Evolutionary conservation across 2,329 filamentous ascomycete genomes (phyloP).

Genomic region (Septoria linicola): DNA sequence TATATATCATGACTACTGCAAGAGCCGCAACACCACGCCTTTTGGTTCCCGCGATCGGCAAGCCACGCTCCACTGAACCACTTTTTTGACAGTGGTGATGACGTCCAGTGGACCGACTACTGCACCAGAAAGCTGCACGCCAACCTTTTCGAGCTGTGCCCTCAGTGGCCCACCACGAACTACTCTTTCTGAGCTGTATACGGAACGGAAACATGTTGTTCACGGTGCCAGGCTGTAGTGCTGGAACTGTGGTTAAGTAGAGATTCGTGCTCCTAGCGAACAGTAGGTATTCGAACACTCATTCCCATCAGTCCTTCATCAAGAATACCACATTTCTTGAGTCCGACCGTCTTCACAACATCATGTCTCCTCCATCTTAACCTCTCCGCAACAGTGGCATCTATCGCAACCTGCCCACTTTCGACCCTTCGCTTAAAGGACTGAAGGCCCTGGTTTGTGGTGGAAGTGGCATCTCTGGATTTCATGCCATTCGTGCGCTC

Average conservation of each 20-base stretch:
- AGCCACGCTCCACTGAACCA: background rate
- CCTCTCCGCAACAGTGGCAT: conserved; percentile 38
- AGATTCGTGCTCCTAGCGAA: background rate
- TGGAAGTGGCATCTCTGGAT: conserved; percentile 52
- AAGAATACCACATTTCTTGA: background rate
- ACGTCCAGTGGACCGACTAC: background rate
- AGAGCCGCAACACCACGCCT: too few relatives aligned
- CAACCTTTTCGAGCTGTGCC: too few relatives aligned
- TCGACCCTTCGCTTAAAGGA: conserved; percentile 40
- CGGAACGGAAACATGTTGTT: too few relatives aligned
- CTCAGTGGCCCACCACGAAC: too few relatives aligned
- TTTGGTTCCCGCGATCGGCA: background rate
- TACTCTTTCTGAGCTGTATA: too few relatives aligned
- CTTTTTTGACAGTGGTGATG: background rate
- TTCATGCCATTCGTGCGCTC: conserved; percentile 50
- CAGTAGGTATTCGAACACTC: background rate
- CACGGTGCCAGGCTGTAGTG: too few relatives aligned
- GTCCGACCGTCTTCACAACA: background rate
- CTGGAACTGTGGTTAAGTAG: background rate
- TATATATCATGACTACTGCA: too few relatives aligned
- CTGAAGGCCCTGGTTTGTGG: conserved; percentile 52
- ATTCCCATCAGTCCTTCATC: too few relatives aligned
- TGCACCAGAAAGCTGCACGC: background rate
- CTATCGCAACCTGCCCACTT: conserved; percentile 50
- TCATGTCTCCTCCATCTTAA: conserved; percentile 12